Percentiles rank a stretch among this genome's conserved stretches.
Conservation (phyloP, 192 early-diverging fungal genomes). For the Podila epicladia region DNA sequence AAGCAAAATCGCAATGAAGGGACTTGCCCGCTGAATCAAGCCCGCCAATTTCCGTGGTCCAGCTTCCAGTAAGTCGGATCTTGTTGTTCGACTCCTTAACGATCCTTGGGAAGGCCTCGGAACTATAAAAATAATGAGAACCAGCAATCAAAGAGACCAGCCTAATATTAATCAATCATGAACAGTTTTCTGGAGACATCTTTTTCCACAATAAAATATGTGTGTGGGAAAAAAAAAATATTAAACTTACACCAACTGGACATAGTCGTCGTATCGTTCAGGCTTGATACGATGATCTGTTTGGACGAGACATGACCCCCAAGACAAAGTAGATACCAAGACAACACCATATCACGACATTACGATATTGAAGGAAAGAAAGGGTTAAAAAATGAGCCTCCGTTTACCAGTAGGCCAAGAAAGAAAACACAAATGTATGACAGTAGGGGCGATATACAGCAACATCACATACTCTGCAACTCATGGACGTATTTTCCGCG, state of each 20-base stretch:
- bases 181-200: no score
- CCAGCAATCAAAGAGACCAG: background rate
- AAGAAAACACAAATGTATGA: background rate
- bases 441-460: background rate
- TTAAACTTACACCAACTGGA: conserved; percentile 66
- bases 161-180: background rate
- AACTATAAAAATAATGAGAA: conserved; percentile 47
- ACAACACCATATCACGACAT: background rate
- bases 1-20: background rate
- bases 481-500: conserved; percentile 89
- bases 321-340: conserved; percentile 3
- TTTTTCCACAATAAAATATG: background rate
- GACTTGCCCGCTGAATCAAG: conserved; percentile 84
- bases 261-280: conserved; percentile 88
- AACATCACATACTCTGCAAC: conserved; percentile 68
- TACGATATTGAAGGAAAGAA: background rate
- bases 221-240: no score
- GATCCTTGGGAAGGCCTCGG: conserved; percentile 81
- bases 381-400: background rate
- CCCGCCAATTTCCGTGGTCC: conserved; percentile 87
- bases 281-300: conserved; percentile 87
- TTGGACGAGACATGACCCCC: background rate
- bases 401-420: conserved; percentile 1
- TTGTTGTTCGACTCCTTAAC: conserved; percentile 78
- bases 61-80: conserved; percentile 89